These are phyloP conservation scores for Beauveria caledonica DNA, from an alignment of 2,329 filamentous ascomycete species.

Conservation along the genomic window DNA sequence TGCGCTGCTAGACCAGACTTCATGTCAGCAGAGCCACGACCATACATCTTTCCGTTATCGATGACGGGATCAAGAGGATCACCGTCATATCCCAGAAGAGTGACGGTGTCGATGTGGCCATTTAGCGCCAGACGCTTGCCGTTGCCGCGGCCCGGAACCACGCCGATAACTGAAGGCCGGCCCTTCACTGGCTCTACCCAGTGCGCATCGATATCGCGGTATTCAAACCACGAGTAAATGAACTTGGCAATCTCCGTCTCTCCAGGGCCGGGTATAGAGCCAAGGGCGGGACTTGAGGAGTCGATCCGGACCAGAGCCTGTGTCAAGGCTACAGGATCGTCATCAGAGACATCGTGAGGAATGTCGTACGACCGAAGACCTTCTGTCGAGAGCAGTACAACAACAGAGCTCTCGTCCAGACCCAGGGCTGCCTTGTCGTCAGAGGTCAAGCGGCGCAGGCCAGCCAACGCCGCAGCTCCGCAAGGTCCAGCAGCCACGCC, in stretches of 20 bases:
- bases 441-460: slow-evolving; percentile 40
- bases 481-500: slow-evolving; percentile 52
- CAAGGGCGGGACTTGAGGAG: slow-evolving; percentile 38
- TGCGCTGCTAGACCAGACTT: slow-evolving; percentile 41
- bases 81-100: slow-evolving; percentile 35
- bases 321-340: slow-evolving; percentile 35
- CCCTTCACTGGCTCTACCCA: slow-evolving; percentile 38
- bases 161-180: slow-evolving; percentile 41
- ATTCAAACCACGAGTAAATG: slow-evolving; percentile 40
- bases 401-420: slow-evolving; percentile 40
- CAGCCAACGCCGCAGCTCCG: slow-evolving; percentile 50
- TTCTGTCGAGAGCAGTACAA: slow-evolving; percentile 62
- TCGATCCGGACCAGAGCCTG: slow-evolving; percentile 39
- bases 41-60: slow-evolving; percentile 32
- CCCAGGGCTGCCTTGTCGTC: slow-evolving; percentile 27
- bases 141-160: slow-evolving; percentile 36
- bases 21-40: slow-evolving; percentile 43
- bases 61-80: slow-evolving; percentile 36
- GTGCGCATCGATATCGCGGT: slow-evolving; percentile 42
- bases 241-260: slow-evolving; percentile 39
- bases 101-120: slow-evolving; percentile 46
- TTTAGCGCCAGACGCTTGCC: slow-evolving; percentile 44
- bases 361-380: slow-evolving; percentile 13
- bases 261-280: slow-evolving; percentile 33
- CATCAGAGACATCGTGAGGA: slow-evolving; percentile 32